Base-by-base conservation (phyloP, 768 basidiomycete species). In the Naganishia friedmannii region DNA sequence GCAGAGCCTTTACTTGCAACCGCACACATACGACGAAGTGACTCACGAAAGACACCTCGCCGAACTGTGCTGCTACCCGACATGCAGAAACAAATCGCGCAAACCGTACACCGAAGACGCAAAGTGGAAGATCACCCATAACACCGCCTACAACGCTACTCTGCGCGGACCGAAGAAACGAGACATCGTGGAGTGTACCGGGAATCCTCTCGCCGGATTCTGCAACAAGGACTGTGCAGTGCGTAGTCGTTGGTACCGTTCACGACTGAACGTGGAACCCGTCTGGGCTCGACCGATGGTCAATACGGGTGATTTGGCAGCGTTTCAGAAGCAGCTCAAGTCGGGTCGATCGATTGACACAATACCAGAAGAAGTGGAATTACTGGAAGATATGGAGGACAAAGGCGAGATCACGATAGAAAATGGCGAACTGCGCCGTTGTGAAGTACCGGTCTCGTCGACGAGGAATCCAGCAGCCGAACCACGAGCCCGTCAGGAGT, bases 41-140 rank as follows among this genome's bases (percentile, higher is more conserved):
- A 69, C 67, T 15, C 78, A 78, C 60, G 79, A 80, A 70, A 70
- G 79, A 32, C 79, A 80, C 55, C 73, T 80, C 12, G 75, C 75
- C 63, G 32, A 29, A 0, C 58, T 75, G 39, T 80, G 79, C 69
- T 78, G 77, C 4, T 80, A 80, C 53, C 76, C 78, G 1, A 39
- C 69, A 3, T 80, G 79, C 39, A 53, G 73, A 4, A 78, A 77
- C 28, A 54, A 68, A 0, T 77, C 79, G 0, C 21, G 21, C 8
- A 70, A 60, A 29, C 74, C 75, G 21, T 80, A 74, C 23, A 42
- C 60, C 39, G 60, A 63, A 42, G 32, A 45, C n/a, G 23, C 37
- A 29, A 42, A 63, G 39, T 63, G 60, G 60, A 63, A 28, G 21
- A 63, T 63, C 60, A 63, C 60, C 3, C 37, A 63, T 9, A 42